Conservation (phyloP, 345 rosid genomes). For the Hevea brasiliensis region DNA sequence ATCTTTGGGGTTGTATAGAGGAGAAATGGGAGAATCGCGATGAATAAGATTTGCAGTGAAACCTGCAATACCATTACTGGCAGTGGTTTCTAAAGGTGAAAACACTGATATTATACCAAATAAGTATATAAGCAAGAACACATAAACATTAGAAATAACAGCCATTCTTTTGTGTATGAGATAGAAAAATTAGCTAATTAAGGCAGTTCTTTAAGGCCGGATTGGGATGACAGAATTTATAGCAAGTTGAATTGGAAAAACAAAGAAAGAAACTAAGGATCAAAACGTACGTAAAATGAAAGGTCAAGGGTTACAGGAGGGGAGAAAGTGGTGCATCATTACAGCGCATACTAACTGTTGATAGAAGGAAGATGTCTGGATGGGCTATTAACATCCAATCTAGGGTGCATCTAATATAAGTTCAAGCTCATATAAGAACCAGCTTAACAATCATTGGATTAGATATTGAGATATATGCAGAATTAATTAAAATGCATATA, state of each 20-base stretch:
- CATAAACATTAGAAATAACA: not conserved
- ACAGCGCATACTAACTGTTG: not conserved
- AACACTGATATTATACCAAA: not conserved
- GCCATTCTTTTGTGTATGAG: not conserved
- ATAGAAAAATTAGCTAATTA: not conserved
- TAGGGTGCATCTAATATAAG: too few relatives aligned
- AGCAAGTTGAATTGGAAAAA: not conserved
- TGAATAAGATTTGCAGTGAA: slow-evolving; percentile 48
- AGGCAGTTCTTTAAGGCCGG: not conserved
- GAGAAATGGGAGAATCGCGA: slow-evolving; percentile 58
- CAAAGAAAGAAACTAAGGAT: not conserved
- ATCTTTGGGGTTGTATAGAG: slow-evolving; percentile 38
- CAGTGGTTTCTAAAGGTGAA: not conserved
- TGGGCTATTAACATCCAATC: too few relatives aligned
- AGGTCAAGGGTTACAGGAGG: not conserved
- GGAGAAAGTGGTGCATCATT: not conserved
- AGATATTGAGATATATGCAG: too few relatives aligned
- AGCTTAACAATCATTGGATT: too few relatives aligned
- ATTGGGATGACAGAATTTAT: not conserved
- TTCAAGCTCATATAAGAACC: too few relatives aligned
- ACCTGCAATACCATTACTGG: not conserved
- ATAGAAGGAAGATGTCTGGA: not conserved
- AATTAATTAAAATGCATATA: too few relatives aligned
- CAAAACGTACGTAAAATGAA: not conserved
- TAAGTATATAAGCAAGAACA: not conserved